phyloP scores from a whole-genome alignment of 2,329 filamentous ascomycete genomes.

The Scytalidium lignicola region DNA sequence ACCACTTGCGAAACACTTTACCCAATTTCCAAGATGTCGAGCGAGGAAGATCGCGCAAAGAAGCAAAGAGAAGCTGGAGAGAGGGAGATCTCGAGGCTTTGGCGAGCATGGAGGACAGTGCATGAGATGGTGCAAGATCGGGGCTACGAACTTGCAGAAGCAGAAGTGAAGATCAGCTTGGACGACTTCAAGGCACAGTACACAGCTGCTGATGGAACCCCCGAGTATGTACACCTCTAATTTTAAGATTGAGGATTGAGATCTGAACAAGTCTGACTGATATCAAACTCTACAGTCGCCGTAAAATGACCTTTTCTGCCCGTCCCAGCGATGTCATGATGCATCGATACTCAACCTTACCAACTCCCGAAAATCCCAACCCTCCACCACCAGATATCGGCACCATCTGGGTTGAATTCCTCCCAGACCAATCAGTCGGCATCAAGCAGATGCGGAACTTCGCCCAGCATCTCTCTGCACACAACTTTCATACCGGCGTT shows the following conservation, averaged over 20 bases:
- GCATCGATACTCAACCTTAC: slow-evolving; percentile 71
- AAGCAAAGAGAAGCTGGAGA: slow-evolving; percentile 30
- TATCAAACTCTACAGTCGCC: slow-evolving; percentile 52
- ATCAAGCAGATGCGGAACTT: slow-evolving; percentile 91
- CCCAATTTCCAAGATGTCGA: slow-evolving; percentile 16
- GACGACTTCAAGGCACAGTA: slow-evolving; percentile 74
- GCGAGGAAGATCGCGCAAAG: slow-evolving; percentile 23
- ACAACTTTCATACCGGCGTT: slow-evolving; percentile 85
- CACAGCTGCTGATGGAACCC: slow-evolving; percentile 64
- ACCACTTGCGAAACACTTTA: neutral
- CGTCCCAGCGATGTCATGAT: slow-evolving; percentile 81
- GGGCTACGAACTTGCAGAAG: slow-evolving; percentile 87
- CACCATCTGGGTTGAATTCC: slow-evolving; percentile 91
- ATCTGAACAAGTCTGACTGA: slow-evolving; percentile 9
- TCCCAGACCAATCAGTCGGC: slow-evolving; percentile 71
- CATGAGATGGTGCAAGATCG: slow-evolving; percentile 93
- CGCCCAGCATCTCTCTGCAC: slow-evolving; percentile 71
- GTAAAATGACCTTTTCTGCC: slow-evolving; percentile 81
- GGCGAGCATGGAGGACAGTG: slow-evolving; percentile 89
- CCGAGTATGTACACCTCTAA: slow-evolving; percentile 58
- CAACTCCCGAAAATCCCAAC: slow-evolving; percentile 63
- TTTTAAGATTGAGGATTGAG: no score
- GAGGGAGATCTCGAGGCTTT: slow-evolving; percentile 59
- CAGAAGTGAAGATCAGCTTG: slow-evolving; percentile 81
- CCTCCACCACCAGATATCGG: slow-evolving; percentile 69